Evolutionary conservation across 169 alveolate genomes (phyloP).

Genomic region (Plasmodium ovale): DNA sequence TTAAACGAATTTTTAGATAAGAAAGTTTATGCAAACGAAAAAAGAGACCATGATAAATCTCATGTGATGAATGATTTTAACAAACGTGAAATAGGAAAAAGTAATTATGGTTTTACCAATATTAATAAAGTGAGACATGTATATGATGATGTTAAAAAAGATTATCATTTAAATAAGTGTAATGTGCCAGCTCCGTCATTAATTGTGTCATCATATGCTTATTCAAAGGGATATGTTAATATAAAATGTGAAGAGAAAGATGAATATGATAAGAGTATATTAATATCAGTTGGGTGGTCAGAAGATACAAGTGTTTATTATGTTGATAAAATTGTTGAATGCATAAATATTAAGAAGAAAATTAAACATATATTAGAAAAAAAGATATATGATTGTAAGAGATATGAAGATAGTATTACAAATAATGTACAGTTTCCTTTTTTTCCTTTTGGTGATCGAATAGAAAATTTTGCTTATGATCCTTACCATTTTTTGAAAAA

Average conservation of each 20-base stretch:
- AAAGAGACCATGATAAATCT: not conserved
- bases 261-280: conserved; percentile 28
- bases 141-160: conserved; percentile 54
- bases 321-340: conserved; percentile 64
- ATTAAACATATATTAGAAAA: conserved; percentile 39
- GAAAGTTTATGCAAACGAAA: not conserved
- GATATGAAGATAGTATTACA: conserved; percentile 24
- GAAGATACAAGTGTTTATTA: conserved; percentile 64
- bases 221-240: conserved; percentile 72
- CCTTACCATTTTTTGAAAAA: conserved; percentile 52
- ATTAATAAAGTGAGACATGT: conserved; percentile 41
- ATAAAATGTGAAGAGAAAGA: conserved; percentile 57
- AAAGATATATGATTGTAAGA: conserved; percentile 4
- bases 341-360: conserved; percentile 57
- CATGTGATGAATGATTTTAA: conserved; percentile 3
- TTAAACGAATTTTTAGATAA: conserved; percentile 31
- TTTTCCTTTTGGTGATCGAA: too few relatives aligned
- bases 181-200: conserved; percentile 36
- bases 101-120: conserved; percentile 41
- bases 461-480: not conserved
- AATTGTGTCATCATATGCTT: conserved; percentile 31
- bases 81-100: conserved; percentile 35
- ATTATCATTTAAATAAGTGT: conserved; percentile 20
- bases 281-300: conserved; percentile 70
- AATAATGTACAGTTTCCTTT: not conserved